Evolutionary conservation across 441 rosid genomes (phyloP), one percentile per base, ranked within the genome.

Genomic region (Euphorbia schlechtendalii): DNA sequence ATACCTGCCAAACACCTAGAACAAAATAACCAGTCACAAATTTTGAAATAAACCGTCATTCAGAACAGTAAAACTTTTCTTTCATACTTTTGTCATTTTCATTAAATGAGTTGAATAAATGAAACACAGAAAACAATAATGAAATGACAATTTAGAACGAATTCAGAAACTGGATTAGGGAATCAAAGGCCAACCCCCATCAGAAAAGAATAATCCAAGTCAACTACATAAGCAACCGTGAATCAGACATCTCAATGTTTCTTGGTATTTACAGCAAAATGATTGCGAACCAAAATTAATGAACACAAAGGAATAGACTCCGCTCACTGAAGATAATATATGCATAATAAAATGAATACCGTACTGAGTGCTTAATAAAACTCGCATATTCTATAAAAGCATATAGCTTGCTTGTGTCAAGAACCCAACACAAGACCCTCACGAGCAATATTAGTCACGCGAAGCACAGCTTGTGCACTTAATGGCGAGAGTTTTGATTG

Each of bases 401-500:
- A 12, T n/a, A 17, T 11, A 28, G 48, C 24, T 17, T 32, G 14
- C 59, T 65, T 69, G 55, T 48, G 80, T 76, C 72, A 85, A 65
- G 87, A 80, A 74, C 87, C 81, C 45, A 80, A 67, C 63, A 82
- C 80, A 60, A 82, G 74, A 59, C 81, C 83, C 64, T 86, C 90
- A n/a, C 82, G 77, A 66, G 86, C 63, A 43, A 74, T 73, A 76
- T 77, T 83, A 55, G 96, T 91, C 68, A 82, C 94, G 8, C 96
- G 96, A 70, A 86, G 84, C 34, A 88, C 86, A 0, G 96, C 96
- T 72, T 85, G 97, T 66, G 96, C 94, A 66, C 82, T 84, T 48
- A 88, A 68, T 56, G 92, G 86, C 32, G 96, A 81, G 64, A 91
- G 88, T 51, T 88, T 88, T 63, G 97, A 91, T 30, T 73, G 83